These are phyloP conservation scores for Globisporangium cederbergense DNA, from an alignment of 352 stramenopile species.

Conservation along the genomic window DNA sequence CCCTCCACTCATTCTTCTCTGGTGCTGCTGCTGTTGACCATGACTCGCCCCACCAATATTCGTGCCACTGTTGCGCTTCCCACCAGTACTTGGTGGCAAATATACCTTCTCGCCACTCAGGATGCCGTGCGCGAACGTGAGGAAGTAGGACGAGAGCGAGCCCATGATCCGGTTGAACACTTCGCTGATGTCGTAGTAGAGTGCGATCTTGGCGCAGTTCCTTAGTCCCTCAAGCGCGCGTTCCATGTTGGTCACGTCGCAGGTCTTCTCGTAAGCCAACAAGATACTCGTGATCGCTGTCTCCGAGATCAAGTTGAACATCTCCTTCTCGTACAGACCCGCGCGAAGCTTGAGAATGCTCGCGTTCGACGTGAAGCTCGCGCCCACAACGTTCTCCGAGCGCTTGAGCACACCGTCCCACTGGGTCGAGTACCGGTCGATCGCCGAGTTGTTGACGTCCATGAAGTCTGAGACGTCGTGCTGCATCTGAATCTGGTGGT, in stretches of 20 bases:
- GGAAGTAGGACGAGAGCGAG: constrained; percentile 74
- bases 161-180: constrained; percentile 85
- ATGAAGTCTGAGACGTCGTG: constrained; percentile 84
- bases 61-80: constrained; percentile 19
- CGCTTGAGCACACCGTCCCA: constrained; percentile 87
- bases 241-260: constrained; percentile 82
- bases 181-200: constrained; percentile 80
- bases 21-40: constrained; percentile 1
- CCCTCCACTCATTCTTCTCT: constrained; percentile 7
- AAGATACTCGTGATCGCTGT: constrained; percentile 77
- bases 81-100: constrained; percentile 42
- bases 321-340: constrained; percentile 84
- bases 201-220: constrained; percentile 82
- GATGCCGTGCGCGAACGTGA: constrained; percentile 82
- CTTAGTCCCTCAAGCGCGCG: constrained; percentile 73
- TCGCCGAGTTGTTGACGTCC: constrained; percentile 48
- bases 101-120: constrained; percentile 84
- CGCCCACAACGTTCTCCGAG: constrained; percentile 83
- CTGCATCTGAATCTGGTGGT: constrained; percentile 89
- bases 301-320: constrained; percentile 84
- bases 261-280: constrained; percentile 81
- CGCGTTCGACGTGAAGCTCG: constrained; percentile 83
- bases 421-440: constrained; percentile 85
- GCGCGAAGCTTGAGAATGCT: constrained; percentile 83
- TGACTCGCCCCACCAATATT: background rate